Conservation (phyloP, 148 eudicot species). For the Tetragonia tetragonoides region DNA sequence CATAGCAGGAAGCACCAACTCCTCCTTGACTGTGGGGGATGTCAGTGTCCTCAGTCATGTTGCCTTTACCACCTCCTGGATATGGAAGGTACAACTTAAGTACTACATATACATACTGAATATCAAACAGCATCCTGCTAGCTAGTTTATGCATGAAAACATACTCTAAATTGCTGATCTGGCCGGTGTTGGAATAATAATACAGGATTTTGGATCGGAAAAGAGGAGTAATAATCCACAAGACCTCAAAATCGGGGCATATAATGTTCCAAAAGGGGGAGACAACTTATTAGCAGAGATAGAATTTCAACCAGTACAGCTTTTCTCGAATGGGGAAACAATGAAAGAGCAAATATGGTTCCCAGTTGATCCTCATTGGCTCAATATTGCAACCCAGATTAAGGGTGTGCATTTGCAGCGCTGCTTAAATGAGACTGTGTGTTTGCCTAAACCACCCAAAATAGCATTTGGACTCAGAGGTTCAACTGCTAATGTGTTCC, state of each 20-base stretch:
- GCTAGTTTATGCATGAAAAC: no score
- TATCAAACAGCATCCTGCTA: no score
- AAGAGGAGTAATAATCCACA: constrained; percentile 11
- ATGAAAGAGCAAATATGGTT: constrained; percentile 54
- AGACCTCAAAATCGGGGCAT: constrained; percentile 39
- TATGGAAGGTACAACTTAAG: constrained; percentile 43
- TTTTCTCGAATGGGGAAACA: constrained; percentile 34
- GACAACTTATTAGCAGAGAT: constrained; percentile 41
- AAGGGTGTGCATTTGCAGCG: constrained; percentile 41
- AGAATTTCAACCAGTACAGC: constrained; percentile 35
- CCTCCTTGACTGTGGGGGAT: constrained; percentile 45
- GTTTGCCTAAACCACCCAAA: constrained; percentile 41
- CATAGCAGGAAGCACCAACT: constrained; percentile 54
- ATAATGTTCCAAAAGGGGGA: constrained; percentile 41
- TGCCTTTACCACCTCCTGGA: constrained; percentile 62
- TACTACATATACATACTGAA: no score
- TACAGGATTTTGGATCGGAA: constrained; percentile 33
- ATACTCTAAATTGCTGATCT: no score
- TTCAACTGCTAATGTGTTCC: constrained; percentile 45
- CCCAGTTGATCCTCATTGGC: constrained; percentile 53
- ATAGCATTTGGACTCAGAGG: constrained; percentile 43
- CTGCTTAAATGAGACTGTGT: constrained; percentile 43
- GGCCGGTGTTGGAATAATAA: background rate
- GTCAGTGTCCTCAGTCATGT: constrained; percentile 39
- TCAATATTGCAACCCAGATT: constrained; percentile 42